Conservation (phyloP, 2,329 filamentous ascomycete species). For the Calycina herbarum region DNA sequence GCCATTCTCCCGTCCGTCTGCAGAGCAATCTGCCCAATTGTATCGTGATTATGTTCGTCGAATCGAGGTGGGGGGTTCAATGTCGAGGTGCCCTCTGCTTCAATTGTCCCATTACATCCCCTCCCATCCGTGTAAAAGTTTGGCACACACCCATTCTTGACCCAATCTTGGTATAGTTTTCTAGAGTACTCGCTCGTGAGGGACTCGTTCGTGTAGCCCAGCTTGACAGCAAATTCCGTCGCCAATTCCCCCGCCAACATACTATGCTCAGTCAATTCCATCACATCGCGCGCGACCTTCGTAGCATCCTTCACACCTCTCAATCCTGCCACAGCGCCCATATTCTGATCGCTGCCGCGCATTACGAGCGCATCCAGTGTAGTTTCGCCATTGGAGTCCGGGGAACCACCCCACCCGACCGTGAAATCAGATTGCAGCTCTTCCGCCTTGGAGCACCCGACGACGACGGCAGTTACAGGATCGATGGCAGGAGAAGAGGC, state of each 20-base stretch:
- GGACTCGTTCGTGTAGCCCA: constrained; percentile 4
- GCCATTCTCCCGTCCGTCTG: constrained; percentile 9
- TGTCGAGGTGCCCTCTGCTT: neutral
- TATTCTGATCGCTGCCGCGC: constrained; percentile 10
- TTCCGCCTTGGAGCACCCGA: constrained; percentile 6
- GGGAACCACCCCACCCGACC: constrained; percentile 8
- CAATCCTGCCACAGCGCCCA: constrained; percentile 5
- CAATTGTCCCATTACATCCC: neutral
- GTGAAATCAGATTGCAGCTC: constrained; percentile 9
- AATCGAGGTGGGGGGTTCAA: neutral
- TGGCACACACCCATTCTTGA: neutral
- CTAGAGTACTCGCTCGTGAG: neutral
- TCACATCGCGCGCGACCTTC: constrained; percentile 8
- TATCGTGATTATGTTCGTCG: constrained; percentile 11
- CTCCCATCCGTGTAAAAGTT: neutral
- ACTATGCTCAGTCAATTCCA: constrained; percentile 8
- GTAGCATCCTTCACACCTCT: constrained; percentile 8
- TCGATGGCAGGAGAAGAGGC: neutral
- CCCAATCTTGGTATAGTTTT: neutral
- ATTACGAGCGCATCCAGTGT: constrained; percentile 10
- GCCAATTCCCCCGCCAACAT: constrained; percentile 6
- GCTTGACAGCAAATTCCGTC: neutral
- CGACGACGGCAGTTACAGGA: constrained; percentile 1
- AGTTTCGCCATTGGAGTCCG: constrained; percentile 9
- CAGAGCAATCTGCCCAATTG: constrained; percentile 10